Percentiles rank a stretch among this genome's conserved stretches.
These are phyloP conservation scores for Barnettozyma populi DNA, from an alignment of 805 yeast species.

Conservation along the genomic window DNA sequence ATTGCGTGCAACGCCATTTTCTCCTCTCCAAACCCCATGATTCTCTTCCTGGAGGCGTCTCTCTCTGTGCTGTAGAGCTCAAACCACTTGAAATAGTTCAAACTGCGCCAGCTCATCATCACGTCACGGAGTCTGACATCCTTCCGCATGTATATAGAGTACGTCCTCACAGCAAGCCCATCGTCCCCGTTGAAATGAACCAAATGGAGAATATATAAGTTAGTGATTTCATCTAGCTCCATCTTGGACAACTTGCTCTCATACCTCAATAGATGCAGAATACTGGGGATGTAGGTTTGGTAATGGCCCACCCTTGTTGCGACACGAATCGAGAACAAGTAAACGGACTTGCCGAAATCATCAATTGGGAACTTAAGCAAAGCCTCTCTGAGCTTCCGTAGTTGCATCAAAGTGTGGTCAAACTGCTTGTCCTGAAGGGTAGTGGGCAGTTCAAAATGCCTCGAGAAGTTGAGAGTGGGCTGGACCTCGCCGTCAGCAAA, in stretches of 20 bases:
- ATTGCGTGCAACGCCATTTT: conserved; percentile 31
- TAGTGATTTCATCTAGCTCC: conserved; percentile 37
- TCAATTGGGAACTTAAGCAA: conserved; percentile 34
- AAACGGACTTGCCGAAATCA: conserved; percentile 42
- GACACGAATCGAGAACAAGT: conserved; percentile 43
- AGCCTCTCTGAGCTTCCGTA: conserved; percentile 54
- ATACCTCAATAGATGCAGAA: conserved; percentile 29
- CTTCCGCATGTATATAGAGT: conserved; percentile 25
- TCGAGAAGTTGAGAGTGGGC: not conserved
- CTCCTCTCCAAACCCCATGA: conserved; percentile 41
- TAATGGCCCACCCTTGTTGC: conserved; percentile 44
- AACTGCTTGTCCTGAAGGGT: conserved; percentile 5
- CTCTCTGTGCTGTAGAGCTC: conserved; percentile 17
- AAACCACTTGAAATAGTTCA: conserved; percentile 31
- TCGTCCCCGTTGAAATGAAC: conserved; percentile 22
- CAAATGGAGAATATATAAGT: conserved; percentile 40
- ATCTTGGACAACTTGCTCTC: conserved; percentile 17
- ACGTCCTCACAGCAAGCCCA: conserved; percentile 14
- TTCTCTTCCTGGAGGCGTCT: conserved; percentile 12
- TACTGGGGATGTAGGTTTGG: conserved; percentile 54
- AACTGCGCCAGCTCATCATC: conserved; percentile 28
- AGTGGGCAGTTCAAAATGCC: not conserved
- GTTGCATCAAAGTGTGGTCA: conserved; percentile 33
- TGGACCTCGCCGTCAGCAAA: not conserved
- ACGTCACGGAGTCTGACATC: conserved; percentile 32